Evolutionary conservation across 192 early-diverging fungal species (phyloP).

Genomic region (Backusella parvicylindrica): DNA sequence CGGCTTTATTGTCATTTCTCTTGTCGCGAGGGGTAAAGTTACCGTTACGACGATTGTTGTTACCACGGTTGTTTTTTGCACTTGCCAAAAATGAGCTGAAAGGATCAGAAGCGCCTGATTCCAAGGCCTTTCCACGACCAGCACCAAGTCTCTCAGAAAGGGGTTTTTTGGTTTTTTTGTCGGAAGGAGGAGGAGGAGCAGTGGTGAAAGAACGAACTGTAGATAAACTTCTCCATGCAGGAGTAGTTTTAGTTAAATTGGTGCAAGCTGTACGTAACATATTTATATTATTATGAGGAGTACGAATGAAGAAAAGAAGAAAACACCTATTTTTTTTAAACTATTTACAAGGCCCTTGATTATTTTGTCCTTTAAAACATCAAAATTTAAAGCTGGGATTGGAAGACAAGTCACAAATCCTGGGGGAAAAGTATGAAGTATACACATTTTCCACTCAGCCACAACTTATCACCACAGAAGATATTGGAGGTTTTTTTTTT

Average conservation of each 20-base stretch:
- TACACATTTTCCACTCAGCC: background rate
- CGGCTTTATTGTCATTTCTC: background rate
- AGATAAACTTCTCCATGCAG: background rate
- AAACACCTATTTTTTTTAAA: background rate
- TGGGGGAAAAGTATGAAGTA: background rate
- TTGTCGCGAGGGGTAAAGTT: slow-evolving; percentile 6
- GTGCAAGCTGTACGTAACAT: slow-evolving; percentile 8
- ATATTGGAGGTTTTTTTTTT: background rate
- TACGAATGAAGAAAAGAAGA: background rate
- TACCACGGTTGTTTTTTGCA: slow-evolving; percentile 1
- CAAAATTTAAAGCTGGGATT: slow-evolving; percentile 5
- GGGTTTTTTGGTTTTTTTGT: background rate
- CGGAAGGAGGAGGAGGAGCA: background rate
- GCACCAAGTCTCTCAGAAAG: slow-evolving; percentile 26
- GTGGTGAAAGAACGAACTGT: background rate
- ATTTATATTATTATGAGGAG: background rate
- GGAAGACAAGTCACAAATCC: background rate
- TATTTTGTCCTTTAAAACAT: background rate
- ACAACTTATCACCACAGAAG: background rate
- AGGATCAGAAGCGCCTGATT: slow-evolving; percentile 6
- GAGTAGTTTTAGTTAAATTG: background rate
- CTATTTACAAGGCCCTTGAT: background rate
- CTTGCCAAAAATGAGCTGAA: slow-evolving; percentile 27
- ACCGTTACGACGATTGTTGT: slow-evolving; percentile 17
- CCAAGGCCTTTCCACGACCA: slow-evolving; percentile 23